Evolutionary conservation across 2,329 filamentous ascomycete genomes (phyloP), one percentile per base, ranked within the genome.

Genomic region (Cordyceps militaris): DNA sequence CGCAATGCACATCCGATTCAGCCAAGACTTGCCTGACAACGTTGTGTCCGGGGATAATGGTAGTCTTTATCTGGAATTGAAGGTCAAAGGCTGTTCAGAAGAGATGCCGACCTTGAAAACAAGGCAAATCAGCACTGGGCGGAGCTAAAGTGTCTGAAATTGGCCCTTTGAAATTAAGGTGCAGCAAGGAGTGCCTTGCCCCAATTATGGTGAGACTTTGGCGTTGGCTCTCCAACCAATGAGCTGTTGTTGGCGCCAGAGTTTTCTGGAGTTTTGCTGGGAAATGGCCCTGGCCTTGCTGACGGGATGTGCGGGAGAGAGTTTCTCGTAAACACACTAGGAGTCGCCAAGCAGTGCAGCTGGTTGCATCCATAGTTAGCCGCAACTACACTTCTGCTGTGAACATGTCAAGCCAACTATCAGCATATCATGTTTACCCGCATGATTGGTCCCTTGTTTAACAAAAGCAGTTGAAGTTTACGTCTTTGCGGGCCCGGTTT

Each of bases 141-240:
- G 7, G 23, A 28, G 14, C 14, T 38, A 40, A 52, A 26, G 16
- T 28, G 13, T 24, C 19, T 34, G 10, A 51, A 40, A 19, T 28
- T 21, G 19, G 47, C 3, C 44, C 47, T 49, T 47, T 1, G 2
- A 52, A n/a, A 28, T 52, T 19, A 30, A 19, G 49, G 49, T 36
- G 36, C 34, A 52, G 49, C 36, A 34, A 11, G 28, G 42, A 40
- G 24, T 53, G 24, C 4, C 32, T 19, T 32, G 13, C 38, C 49
- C 50, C 50, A 43, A 8, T 53, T 53, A 53, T 32, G 50, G 50
- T 53, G 50, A 53, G 50, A 53, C 50, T 43, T 53, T 32, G 38
- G 50, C 50, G 50, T 32, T 16, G 24, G n/a, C 26, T 30, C 24
- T 9, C 1, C 24, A 16, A 19, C 50, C 50, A 53, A 53, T 53